Base-by-base conservation (phyloP, 2,329 filamentous ascomycete genomes). In the Penicillium sclerotigenum region DNA sequence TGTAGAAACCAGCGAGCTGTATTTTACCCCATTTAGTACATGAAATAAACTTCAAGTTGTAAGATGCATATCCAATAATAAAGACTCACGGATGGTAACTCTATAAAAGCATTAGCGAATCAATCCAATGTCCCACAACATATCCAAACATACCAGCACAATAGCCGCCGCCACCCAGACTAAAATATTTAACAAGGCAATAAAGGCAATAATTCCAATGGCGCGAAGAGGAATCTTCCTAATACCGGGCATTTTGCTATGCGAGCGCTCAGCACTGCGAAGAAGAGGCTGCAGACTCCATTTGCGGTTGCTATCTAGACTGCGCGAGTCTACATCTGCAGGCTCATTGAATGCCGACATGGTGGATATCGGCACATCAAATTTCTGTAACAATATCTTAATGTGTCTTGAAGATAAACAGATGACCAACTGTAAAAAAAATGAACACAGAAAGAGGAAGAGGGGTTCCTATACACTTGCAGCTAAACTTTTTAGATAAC, bases 1-100 rank as follows among this genome's bases (percentile, higher is more conserved):
- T 3, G 91, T 87, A 2, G 89, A 89, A 47, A 92, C 84, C 59
- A 97, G 82, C 0, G 80, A 77, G 0, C 80, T 83, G 57, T n/a
- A 16, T 10, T 20, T 11, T n/a, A 4, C 1, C 2, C 3, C 18
- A 43, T 51, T 49, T 16, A 43, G 48, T 29, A 28, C 14, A 31
- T 13, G 5, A 3, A n/a, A 24, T 26, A 9, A 11, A 2, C 1
- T 10, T 16, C 0, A 16, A 16, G 2, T 8, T 5, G 5, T 16
- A 0, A 9, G 1, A 18, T n/a, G n/a, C n/a, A n/a, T 26, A 29
- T 42, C 8, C 4, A 31, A 5, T n/a, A n/a, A 16, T 31, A 9
- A 36, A 36, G 29, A 71, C 72, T 59, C 60, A 75, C 73, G 72
- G 69, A 59, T 75, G 66, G 47, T 70, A 75, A 55, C 65, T 66